Percentiles rank a stretch among this genome's conserved stretches.
These are phyloP conservation scores for Neurospora sp. DNA, from an alignment of 495 filamentous ascomycete species.

Conservation along the genomic window DNA sequence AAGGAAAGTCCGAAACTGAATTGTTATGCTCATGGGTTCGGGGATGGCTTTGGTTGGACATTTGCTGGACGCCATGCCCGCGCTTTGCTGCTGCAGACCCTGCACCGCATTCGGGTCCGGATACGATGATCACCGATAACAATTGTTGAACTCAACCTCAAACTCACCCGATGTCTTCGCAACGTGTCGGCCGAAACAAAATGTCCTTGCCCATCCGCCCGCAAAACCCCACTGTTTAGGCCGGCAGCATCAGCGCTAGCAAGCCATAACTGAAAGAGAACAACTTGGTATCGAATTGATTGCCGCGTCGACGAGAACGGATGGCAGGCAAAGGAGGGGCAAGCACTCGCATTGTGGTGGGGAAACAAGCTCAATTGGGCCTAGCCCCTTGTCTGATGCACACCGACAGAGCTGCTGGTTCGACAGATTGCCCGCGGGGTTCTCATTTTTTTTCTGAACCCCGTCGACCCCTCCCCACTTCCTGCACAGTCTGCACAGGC, in stretches of 20 bases:
- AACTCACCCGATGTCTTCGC: neutral
- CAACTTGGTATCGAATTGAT: neutral
- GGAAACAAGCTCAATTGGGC: neutral
- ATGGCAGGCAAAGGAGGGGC: neutral
- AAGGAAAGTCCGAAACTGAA: neutral
- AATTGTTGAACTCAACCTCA: neutral
- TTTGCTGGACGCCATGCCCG: neutral
- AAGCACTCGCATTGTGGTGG: neutral
- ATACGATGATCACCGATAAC: neutral
- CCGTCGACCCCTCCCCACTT: neutral
- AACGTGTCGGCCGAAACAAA: neutral
- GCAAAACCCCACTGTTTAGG: neutral
- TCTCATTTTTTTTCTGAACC: neutral
- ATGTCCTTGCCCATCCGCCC: neutral
- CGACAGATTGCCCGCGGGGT: neutral
- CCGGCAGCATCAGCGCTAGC: neutral
- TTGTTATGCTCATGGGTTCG: neutral
- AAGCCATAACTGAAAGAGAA: neutral
- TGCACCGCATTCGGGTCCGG: neutral
- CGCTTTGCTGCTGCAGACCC: neutral
- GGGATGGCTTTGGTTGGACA: neutral
- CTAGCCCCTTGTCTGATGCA: neutral
- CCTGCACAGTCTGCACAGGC: neutral
- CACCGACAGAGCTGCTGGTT: neutral
- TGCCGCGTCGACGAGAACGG: neutral